Conservation (phyloP, 2,329 filamentous ascomycete species). For the Sordariomycetes sp. region DNA sequence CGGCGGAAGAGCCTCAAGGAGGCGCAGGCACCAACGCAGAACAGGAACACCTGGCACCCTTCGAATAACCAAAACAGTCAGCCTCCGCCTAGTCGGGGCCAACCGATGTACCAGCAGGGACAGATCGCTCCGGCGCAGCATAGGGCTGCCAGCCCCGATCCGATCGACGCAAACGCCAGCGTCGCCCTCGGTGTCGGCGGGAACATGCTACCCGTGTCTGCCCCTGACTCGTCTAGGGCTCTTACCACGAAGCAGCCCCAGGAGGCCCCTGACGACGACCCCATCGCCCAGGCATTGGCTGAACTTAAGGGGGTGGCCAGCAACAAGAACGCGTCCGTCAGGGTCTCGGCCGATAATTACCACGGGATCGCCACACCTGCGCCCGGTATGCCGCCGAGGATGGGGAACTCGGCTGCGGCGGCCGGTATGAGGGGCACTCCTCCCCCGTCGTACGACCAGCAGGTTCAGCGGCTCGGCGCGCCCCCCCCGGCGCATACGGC, state of each 20-base stretch:
- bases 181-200: constrained; percentile 90
- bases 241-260: constrained; percentile 14
- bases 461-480: constrained; percentile 68
- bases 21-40: constrained; percentile 23
- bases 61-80: constrained; percentile 13
- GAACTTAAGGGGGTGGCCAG: constrained; percentile 75
- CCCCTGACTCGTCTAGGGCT: neutral
- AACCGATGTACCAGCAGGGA: constrained; percentile 24
- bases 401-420: constrained; percentile 21
- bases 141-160: constrained; percentile 57
- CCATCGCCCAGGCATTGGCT: constrained; percentile 82
- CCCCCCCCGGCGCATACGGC: constrained; percentile 88
- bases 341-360: constrained; percentile 93
- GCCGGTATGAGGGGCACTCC: constrained; percentile 60
- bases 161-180: constrained; percentile 82
- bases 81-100: constrained; percentile 17
- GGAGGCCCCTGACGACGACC: constrained; percentile 56
- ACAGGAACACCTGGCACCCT: constrained; percentile 48
- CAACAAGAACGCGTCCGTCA: constrained; percentile 62
- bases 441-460: constrained; percentile 74
- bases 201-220: constrained; percentile 85
- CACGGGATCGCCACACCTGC: constrained; percentile 83
- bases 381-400: constrained; percentile 30
- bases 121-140: constrained; percentile 18
- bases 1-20: constrained; percentile 83